Percentiles rank a stretch among this genome's conserved stretches.
phyloP scores from a whole-genome alignment of 2,329 filamentous ascomycete genomes.

The Penicillium sp. region DNA sequence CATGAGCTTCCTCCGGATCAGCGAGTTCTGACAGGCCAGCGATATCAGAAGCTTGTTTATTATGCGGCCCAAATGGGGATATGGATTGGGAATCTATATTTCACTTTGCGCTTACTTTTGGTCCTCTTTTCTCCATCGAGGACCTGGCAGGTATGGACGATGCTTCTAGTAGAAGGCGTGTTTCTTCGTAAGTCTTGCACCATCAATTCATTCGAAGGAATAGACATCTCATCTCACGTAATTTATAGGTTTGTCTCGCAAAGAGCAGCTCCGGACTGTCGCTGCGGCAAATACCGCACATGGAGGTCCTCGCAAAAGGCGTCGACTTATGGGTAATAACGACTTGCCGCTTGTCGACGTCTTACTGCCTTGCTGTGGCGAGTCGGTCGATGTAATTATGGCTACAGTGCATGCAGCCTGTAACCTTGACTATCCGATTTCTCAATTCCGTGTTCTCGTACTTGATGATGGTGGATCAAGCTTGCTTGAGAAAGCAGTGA shows the following conservation, averaged over 20 bases:
- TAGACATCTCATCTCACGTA: not conserved
- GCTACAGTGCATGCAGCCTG: slow-evolving; percentile 56
- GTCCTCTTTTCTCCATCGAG: slow-evolving; percentile 5
- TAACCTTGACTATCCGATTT: slow-evolving; percentile 52
- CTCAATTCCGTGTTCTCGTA: slow-evolving; percentile 53
- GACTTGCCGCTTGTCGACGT: slow-evolving; percentile 53
- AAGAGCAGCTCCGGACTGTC: slow-evolving; percentile 25
- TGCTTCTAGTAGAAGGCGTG: slow-evolving; percentile 23
- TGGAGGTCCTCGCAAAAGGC: slow-evolving; percentile 12
- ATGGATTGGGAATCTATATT: slow-evolving; percentile 21
- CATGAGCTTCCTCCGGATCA: slow-evolving; percentile 20
- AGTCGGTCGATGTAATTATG: slow-evolving; percentile 53
- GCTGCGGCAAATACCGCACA: slow-evolving; percentile 11
- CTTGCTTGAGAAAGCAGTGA: slow-evolving; percentile 39
- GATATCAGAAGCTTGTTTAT: slow-evolving; percentile 18
- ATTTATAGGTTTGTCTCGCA: slow-evolving; percentile 17
- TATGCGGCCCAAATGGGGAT: slow-evolving; percentile 15
- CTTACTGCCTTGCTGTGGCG: slow-evolving; percentile 56
- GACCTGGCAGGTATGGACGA: slow-evolving; percentile 27
- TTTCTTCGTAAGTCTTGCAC: slow-evolving; percentile 21
- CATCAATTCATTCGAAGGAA: not conserved
- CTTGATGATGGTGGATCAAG: slow-evolving; percentile 53
- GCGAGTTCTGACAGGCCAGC: slow-evolving; percentile 11
- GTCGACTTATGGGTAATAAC: too few relatives aligned
- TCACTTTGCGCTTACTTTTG: slow-evolving; percentile 16